Evolutionary conservation across 768 basidiomycete genomes (phyloP).

Genomic region (Termitomyces eurrhizus): DNA sequence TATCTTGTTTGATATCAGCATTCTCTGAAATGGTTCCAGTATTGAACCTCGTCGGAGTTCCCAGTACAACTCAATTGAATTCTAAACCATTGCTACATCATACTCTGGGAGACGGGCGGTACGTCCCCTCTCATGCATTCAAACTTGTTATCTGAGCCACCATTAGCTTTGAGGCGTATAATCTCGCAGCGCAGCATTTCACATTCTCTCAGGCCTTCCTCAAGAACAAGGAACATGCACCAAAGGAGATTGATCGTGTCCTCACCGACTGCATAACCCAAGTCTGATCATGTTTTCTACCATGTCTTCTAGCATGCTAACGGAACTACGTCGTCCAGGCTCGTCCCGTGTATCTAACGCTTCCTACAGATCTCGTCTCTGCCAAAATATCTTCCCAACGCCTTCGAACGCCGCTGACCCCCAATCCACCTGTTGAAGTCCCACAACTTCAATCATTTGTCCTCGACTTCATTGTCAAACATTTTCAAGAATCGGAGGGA

Average conservation of each 20-base stretch:
- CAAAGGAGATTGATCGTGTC: conserved; percentile 72
- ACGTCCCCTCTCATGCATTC: background rate
- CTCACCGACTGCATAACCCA: conserved; percentile 62
- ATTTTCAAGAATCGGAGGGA: conserved; percentile 57
- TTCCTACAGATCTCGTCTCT: conserved; percentile 69
- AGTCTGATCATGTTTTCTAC: conserved; percentile 26
- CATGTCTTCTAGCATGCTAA: background rate
- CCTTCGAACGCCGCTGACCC: conserved; percentile 55
- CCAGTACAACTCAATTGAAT: conserved; percentile 10
- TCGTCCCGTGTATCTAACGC: conserved; percentile 81
- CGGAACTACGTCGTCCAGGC: conserved; percentile 36
- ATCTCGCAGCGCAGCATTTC: conserved; percentile 70
- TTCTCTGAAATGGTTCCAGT: conserved; percentile 90
- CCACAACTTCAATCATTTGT: conserved; percentile 61
- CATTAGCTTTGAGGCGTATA: conserved; percentile 73
- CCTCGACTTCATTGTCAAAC: conserved; percentile 63
- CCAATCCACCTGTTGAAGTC: conserved; percentile 49
- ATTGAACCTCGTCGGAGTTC: conserved; percentile 74
- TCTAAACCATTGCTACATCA: conserved; percentile 14
- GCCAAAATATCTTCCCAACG: conserved; percentile 60
- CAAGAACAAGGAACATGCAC: conserved; percentile 48
- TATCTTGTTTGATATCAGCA: conserved; percentile 30
- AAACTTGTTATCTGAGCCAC: background rate
- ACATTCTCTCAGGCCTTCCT: conserved; percentile 66
- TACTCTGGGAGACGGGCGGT: conserved; percentile 6